Conservation (phyloP, 2,329 filamentous ascomycete genomes). For the Calycina herbarum region DNA sequence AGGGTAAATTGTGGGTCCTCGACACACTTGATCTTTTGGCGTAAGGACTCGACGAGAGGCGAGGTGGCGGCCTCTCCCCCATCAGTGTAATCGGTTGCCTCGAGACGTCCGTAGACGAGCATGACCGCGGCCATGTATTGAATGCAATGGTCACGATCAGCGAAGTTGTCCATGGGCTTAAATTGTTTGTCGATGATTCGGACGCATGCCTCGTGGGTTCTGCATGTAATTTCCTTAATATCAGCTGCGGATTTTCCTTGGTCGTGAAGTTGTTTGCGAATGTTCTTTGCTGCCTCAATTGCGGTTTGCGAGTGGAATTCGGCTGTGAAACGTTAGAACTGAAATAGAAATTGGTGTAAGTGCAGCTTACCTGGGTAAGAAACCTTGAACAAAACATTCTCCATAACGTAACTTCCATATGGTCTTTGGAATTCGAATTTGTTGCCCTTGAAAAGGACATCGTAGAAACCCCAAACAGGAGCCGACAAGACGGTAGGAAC, state of each 20-base stretch:
- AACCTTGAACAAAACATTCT: constrained; percentile 99
- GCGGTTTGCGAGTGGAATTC: constrained; percentile 99
- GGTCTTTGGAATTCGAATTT: constrained; percentile 94
- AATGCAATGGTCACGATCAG: constrained; percentile 98
- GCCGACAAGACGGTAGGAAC: constrained; percentile 91
- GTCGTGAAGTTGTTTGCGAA: constrained; percentile 78
- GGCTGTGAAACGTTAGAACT: constrained; percentile 49
- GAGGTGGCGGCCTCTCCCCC: constrained; percentile 90
- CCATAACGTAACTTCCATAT: constrained; percentile 99
- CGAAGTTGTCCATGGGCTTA: constrained; percentile 99
- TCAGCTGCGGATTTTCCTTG: constrained; percentile 90
- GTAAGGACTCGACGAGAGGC: constrained; percentile 83
- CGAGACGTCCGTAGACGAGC: constrained; percentile 91
- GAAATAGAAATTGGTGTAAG: background rate
- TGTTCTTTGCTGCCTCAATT: constrained; percentile 88
- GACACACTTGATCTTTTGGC: constrained; percentile 91
- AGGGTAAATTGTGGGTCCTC: constrained; percentile 93
- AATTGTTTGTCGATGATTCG: constrained; percentile 99
- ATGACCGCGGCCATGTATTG: constrained; percentile 99
- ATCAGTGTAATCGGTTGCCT: constrained; percentile 91
- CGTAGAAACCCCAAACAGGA: constrained; percentile 97
- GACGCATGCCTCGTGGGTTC: constrained; percentile 97
- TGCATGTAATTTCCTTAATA: constrained; percentile 90
- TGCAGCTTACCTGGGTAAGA: constrained; percentile 79
- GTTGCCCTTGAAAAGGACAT: constrained; percentile 94